Conservation (phyloP, 2,329 filamentous ascomycete species). For the Hymenoscyphus linearis region DNA sequence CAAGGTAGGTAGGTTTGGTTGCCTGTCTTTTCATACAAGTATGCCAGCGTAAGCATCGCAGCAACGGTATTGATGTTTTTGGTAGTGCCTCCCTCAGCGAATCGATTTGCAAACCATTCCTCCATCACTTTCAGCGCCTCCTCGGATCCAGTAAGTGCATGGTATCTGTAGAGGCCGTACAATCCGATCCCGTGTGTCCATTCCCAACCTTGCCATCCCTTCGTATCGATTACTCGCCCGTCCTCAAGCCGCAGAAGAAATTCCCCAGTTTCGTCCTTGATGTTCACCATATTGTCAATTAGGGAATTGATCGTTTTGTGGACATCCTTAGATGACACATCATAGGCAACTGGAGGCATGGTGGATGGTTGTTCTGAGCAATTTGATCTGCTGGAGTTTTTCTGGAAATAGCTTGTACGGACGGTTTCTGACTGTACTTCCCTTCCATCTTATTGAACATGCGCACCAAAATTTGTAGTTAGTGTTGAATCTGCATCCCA, state of each 20-base stretch:
- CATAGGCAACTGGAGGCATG: constrained; percentile 8
- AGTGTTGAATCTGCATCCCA: constrained; percentile 5
- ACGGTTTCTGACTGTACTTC: background rate
- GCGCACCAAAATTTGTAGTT: background rate
- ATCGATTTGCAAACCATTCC: constrained; percentile 67
- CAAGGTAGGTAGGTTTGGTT: constrained; percentile 67
- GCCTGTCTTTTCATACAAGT: constrained; percentile 69
- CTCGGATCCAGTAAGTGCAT: constrained; percentile 61
- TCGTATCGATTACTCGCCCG: constrained; percentile 64
- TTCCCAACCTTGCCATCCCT: constrained; percentile 80
- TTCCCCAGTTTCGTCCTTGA: constrained; percentile 68
- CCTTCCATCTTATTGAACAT: background rate
- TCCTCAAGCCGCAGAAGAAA: constrained; percentile 68
- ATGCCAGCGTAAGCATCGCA: constrained; percentile 68
- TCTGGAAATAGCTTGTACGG: background rate
- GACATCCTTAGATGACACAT: constrained; percentile 5
- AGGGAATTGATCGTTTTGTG: constrained; percentile 10
- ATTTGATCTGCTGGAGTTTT: background rate
- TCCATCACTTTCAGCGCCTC: constrained; percentile 61
- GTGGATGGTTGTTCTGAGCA: background rate
- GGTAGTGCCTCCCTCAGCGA: constrained; percentile 49
- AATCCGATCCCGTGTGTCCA: constrained; percentile 78
- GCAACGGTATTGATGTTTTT: constrained; percentile 88
- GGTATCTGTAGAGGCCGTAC: constrained; percentile 79
- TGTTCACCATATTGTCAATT: constrained; percentile 54